Evolutionary conservation across 116 monocot species (phyloP).

Genomic region (Thalassia testudinum): DNA sequence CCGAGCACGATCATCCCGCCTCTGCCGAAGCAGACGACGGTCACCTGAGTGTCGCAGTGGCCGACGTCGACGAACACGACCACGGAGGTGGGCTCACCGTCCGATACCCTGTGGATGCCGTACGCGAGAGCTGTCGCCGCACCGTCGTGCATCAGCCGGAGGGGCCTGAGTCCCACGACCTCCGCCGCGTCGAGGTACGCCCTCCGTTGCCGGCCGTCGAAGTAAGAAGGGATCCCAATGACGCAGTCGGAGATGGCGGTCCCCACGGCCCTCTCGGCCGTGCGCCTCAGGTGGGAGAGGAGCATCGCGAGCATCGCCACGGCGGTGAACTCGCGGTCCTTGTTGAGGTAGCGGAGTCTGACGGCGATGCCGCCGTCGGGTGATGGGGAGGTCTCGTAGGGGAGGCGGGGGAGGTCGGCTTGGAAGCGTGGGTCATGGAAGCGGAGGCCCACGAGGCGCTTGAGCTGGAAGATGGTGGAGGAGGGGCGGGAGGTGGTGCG

Average conservation of each 20-base stretch:
- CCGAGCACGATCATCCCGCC: conserved; percentile 55
- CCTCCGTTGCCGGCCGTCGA: conserved; percentile 41
- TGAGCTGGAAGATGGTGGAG: conserved; percentile 45
- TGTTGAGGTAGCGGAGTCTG: conserved; percentile 17
- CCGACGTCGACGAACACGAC: conserved; percentile 75
- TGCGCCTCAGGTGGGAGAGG: conserved; percentile 43
- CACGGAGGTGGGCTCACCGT: no score
- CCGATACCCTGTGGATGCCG: conserved; percentile 59
- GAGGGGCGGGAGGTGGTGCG: conserved; percentile 22
- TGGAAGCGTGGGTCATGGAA: conserved; percentile 19
- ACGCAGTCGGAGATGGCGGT: conserved; percentile 38
- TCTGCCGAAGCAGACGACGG: conserved; percentile 25
- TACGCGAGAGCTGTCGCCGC: conserved; percentile 74
- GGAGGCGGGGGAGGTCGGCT: conserved; percentile 25
- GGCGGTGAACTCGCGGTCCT: conserved; percentile 28
- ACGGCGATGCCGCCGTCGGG: conserved; percentile 24
- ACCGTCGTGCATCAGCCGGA: conserved; percentile 59
- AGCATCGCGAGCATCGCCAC: conserved; percentile 73
- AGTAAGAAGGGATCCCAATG: conserved; percentile 66
- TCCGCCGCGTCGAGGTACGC: conserved; percentile 63
- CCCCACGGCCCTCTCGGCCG: conserved; percentile 40
- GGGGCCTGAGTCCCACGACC: conserved; percentile 58
- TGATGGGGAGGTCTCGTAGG: conserved; percentile 13
- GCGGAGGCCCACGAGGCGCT: conserved; percentile 38
- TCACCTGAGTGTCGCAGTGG: conserved; percentile 76